Conservation (phyloP, 140 eudicot genomes). For the Anethum foeniculum region DNA sequence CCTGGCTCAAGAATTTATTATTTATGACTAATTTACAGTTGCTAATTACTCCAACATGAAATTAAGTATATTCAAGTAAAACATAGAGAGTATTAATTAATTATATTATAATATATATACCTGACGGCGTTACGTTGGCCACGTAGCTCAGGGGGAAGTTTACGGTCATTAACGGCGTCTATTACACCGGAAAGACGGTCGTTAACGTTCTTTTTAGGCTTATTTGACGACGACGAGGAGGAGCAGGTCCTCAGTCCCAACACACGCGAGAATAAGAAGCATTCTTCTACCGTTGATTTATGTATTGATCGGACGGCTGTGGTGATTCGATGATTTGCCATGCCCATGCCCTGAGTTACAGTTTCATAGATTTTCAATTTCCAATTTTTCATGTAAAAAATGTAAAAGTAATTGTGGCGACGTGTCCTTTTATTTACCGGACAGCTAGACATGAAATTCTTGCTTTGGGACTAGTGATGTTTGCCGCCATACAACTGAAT, state of each 20-base stretch:
- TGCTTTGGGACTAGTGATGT: background rate
- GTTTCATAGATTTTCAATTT: background rate
- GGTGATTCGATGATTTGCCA: background rate
- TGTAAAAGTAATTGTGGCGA: background rate
- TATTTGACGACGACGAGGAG: constrained; percentile 20
- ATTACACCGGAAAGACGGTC: constrained; percentile 83
- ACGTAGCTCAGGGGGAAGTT: constrained; percentile 87
- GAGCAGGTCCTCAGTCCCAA: constrained; percentile 12
- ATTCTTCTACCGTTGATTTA: background rate
- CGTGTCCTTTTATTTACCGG: background rate
- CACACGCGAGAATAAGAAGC: background rate
- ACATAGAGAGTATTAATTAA: background rate
- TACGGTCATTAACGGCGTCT: constrained; percentile 79
- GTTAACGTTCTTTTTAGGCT: constrained; percentile 29
- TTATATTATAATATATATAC: constrained; percentile 19
- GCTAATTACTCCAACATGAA: background rate
- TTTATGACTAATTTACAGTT: background rate
- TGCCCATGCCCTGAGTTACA: background rate
- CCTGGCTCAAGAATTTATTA: background rate
- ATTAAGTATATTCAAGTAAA: background rate
- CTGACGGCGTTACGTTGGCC: constrained; percentile 84
- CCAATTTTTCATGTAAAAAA: background rate
- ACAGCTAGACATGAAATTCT: background rate
- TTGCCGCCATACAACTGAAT: background rate
- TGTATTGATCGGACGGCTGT: background rate